phyloP scores from a whole-genome alignment of 768 basidiomycete genomes.

The Rhodotorula toruloides region DNA sequence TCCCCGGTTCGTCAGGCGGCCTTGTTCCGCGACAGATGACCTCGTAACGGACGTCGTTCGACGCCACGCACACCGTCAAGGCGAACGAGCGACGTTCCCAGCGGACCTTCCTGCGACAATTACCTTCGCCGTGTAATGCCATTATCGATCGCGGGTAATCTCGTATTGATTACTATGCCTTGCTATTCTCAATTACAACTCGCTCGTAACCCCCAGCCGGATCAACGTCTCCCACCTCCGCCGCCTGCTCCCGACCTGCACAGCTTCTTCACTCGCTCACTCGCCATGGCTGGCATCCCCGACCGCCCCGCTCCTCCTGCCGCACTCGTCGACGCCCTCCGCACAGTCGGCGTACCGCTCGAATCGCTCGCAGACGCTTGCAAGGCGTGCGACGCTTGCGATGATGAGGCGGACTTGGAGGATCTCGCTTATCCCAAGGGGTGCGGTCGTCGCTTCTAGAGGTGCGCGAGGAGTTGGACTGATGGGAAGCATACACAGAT shows the following conservation, averaged over 20 bases:
- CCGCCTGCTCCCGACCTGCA: not conserved
- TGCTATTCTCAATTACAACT: no score
- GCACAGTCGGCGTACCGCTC: slow-evolving; percentile 60
- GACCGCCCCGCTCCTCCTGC: not conserved
- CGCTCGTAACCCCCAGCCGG: no score
- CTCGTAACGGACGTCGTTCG: no score
- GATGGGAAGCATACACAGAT: slow-evolving; percentile 53
- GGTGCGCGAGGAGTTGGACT: slow-evolving; percentile 39
- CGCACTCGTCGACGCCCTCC: slow-evolving; percentile 49
- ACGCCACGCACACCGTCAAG: no score
- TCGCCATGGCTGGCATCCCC: not conserved
- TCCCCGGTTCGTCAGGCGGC: no score
- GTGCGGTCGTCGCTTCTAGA: slow-evolving; percentile 40
- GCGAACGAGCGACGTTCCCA: no score
- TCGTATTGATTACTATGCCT: no score
- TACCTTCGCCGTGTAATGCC: no score
- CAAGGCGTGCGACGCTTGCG: slow-evolving; percentile 68
- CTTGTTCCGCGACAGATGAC: no score
- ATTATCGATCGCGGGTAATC: no score
- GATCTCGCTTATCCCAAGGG: slow-evolving; percentile 27
- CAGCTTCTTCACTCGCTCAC: not conserved
- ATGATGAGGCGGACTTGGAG: slow-evolving; percentile 73
- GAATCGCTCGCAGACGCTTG: slow-evolving; percentile 58
- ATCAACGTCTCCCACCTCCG: not conserved
- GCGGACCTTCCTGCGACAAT: no score